Percentiles rank a stretch among this genome's conserved stretches.
Evolutionary conservation across 2,329 filamentous ascomycete species (phyloP).

Genomic region (Beauveria rudraprayagi): DNA sequence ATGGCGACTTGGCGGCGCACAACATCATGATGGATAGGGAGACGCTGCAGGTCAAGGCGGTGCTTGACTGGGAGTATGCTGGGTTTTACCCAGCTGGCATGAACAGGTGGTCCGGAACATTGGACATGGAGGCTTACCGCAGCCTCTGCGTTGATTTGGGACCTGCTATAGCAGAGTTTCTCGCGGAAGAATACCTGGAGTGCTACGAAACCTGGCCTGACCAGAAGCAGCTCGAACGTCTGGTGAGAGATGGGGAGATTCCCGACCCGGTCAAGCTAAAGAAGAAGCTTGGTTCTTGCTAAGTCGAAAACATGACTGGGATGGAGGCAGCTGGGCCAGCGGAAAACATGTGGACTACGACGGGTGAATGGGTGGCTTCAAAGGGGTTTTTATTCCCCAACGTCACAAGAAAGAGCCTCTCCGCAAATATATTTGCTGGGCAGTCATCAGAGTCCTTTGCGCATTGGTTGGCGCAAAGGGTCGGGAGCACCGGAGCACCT

Average conservation of each 20-base stretch:
- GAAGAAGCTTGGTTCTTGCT: background rate
- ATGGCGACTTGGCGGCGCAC: slow-evolving; percentile 11
- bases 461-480: background rate
- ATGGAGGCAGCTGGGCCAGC: background rate
- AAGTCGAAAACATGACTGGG: background rate
- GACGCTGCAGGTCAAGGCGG: slow-evolving; percentile 12
- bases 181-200: slow-evolving; percentile 12
- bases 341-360: background rate
- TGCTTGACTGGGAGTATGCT: slow-evolving; percentile 15
- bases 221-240: background rate
- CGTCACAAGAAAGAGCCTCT: too few relatives aligned
- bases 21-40: slow-evolving; percentile 11
- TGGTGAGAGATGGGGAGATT: background rate
- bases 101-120: slow-evolving; percentile 13
- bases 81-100: slow-evolving; percentile 12
- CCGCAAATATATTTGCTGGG: too few relatives aligned
- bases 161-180: slow-evolving; percentile 2
- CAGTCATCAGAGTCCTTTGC: background rate
- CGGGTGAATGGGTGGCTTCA: background rate
- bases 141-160: background rate
- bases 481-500: background rate
- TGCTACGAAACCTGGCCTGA: slow-evolving; percentile 9
- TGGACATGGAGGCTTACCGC: slow-evolving; percentile 6
- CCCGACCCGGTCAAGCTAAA: background rate
- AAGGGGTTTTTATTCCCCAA: background rate